A percentile compares a stretch with the other conserved stretches of the same genome.
These are phyloP conservation scores for Fusarium marasasianum DNA, from an alignment of 2,329 filamentous ascomycete species.

Conservation along the genomic window DNA sequence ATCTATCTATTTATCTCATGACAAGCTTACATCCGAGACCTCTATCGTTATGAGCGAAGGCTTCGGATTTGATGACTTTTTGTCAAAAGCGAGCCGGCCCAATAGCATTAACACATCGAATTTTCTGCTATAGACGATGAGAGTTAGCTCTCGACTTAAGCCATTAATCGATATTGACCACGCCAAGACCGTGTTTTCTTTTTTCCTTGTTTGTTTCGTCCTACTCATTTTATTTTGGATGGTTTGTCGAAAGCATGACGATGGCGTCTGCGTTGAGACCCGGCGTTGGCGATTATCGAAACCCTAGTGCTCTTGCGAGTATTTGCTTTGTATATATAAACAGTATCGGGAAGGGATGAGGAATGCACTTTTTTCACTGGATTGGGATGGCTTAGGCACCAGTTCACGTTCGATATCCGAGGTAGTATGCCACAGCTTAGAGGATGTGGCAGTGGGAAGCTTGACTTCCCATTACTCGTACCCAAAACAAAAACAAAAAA, in stretches of 20 bases:
- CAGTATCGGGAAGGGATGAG: slow-evolving; percentile 36
- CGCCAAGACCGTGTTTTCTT: slow-evolving; percentile 24
- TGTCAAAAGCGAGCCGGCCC: slow-evolving; percentile 12
- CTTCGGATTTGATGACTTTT: slow-evolving; percentile 23
- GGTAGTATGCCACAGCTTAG: slow-evolving; percentile 9
- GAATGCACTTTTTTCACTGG: slow-evolving; percentile 31
- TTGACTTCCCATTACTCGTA: slow-evolving; percentile 9
- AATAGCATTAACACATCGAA: not conserved
- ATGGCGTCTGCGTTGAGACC: slow-evolving; percentile 44
- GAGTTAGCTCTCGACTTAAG: slow-evolving; percentile 1
- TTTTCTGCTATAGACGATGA: slow-evolving; percentile 9
- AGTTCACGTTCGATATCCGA: slow-evolving; percentile 33
- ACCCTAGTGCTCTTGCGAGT: slow-evolving; percentile 40
- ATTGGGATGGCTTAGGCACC: slow-evolving; percentile 28
- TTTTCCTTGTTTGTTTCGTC: slow-evolving; percentile 18
- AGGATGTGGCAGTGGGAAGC: slow-evolving; percentile 15
- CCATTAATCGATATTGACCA: slow-evolving; percentile 15
- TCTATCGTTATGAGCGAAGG: slow-evolving; percentile 10
- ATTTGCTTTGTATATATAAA: slow-evolving; percentile 46
- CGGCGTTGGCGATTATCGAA: slow-evolving; percentile 44
- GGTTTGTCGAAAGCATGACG: slow-evolving; percentile 42
- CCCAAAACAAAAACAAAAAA: slow-evolving; percentile 28
- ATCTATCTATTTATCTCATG: slow-evolving; percentile 26
- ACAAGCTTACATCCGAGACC: slow-evolving; percentile 26
- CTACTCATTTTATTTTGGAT: slow-evolving; percentile 20